Conservation (phyloP, 1,139 yeast genomes). For the Saccharomycopsis hybrid region DNA sequence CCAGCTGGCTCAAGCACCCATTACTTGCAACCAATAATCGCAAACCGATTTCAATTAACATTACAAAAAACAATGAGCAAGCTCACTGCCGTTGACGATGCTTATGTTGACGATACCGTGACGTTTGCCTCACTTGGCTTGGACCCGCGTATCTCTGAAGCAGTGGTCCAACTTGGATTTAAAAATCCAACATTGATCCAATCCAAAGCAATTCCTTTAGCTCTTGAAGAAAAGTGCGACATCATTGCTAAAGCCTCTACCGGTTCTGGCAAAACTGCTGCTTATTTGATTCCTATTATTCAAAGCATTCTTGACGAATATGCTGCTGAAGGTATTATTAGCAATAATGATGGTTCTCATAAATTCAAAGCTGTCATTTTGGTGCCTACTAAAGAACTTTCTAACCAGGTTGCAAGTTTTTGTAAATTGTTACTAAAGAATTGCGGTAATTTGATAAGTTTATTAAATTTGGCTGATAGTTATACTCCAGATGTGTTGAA, state of each 20-base stretch:
- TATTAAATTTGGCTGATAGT: conserved; percentile 56
- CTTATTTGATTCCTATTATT: conserved; percentile 72
- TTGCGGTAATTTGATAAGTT: conserved; percentile 60
- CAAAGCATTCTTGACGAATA: conserved; percentile 51
- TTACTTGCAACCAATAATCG: too few relatives aligned
- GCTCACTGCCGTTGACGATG: conserved; percentile 44
- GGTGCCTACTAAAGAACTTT: conserved; percentile 82
- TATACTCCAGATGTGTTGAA: conserved; percentile 67
- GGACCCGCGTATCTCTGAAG: conserved; percentile 80
- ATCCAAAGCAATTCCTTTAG: conserved; percentile 86
- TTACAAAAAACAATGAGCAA: neutral
- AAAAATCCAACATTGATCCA: conserved; percentile 85
- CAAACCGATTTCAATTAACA: too few relatives aligned
- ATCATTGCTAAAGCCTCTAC: conserved; percentile 85
- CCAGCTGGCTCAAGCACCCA: too few relatives aligned
- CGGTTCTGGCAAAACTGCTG: conserved; percentile 88
- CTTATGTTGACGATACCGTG: conserved; percentile 61
- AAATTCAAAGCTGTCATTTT: conserved; percentile 48
- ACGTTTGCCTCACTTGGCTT: conserved; percentile 66
- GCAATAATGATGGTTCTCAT: conserved; percentile 24
- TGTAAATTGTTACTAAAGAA: conserved; percentile 61
- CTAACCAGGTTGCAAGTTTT: conserved; percentile 74
- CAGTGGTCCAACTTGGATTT: conserved; percentile 75
- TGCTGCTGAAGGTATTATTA: conserved; percentile 23
- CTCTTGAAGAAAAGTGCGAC: conserved; percentile 79